phyloP scores from a whole-genome alignment of 1,284 basidiomycete species.

The Leccinum solheimii region DNA sequence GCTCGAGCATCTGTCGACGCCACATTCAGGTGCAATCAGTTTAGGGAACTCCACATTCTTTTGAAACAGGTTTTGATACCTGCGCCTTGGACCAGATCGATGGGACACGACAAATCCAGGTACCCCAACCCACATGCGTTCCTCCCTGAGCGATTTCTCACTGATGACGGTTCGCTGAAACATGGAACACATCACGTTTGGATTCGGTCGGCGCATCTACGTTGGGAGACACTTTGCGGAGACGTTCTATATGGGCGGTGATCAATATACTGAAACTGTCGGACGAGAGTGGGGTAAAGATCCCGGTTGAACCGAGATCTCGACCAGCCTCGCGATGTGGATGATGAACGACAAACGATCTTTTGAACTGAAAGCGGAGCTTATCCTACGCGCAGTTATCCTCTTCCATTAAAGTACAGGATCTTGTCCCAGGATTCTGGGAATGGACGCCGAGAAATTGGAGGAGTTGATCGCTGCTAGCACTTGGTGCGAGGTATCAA shows the following conservation, averaged over 20 bases:
- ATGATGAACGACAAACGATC: neutral
- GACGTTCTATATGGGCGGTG: neutral
- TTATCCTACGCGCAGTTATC: constrained; percentile 5
- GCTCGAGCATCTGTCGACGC: neutral
- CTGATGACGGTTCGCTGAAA: neutral
- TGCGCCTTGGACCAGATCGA: neutral
- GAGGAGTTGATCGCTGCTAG: neutral
- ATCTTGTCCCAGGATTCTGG: constrained; percentile 4
- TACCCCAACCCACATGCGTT: neutral
- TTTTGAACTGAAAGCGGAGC: neutral
- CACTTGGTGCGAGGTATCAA: neutral
- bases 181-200: neutral
- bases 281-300: neutral
- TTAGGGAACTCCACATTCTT: neutral
- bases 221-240: neutral
- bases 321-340: neutral
- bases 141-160: neutral
- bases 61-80: neutral
- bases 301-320: neutral
- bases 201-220: neutral
- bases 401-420: constrained; percentile 5
- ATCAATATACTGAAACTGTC: neutral
- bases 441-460: neutral
- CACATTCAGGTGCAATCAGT: neutral
- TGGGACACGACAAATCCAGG: neutral